Evolutionary conservation across 495 filamentous ascomycete species (phyloP), one percentile per base, ranked within the genome.

Genomic region (Penicillium roqueforti): DNA sequence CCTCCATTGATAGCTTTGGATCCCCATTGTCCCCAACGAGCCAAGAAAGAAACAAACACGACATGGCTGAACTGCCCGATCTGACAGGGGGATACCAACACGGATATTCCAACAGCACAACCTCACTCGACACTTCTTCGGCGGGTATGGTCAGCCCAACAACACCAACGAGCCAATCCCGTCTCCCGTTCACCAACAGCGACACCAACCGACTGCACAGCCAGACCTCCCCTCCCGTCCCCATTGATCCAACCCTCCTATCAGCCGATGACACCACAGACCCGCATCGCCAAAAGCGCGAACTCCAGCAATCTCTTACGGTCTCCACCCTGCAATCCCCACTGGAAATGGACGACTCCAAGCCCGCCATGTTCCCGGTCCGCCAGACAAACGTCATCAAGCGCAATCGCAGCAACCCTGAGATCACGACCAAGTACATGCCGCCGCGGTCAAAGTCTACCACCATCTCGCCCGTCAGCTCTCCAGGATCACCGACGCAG

Each of bases 141-240:
- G 80, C 80, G 25, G 87, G 84, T 47, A 83, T 91, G 7, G 81
- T 88, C 29, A 95, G 89, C 60, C 93, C 93, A 39, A 86, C 88
- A 3, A 81, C 86, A 28, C 79, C 85, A 31, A 77, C 81, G 18
- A 83, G 84, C 54, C 85, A 86, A 47, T 81, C 77, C 29, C 77
- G 83, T 40, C 76, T 87, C 7, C 80, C 82, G 29, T 75, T 78
- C 4, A 72, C 77, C 14, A 75, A 74, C 45, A 74, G 65, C 45
- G 76, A 76, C 55, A 77, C 78, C 51, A 85, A 84, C 60, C 82
- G 92, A 31, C 91, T 89, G 23, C 83, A 93, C 66, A 95, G 91
- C 69, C 91, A 96, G 69, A 97, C 93, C 0, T 93, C 96, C 49
- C 92, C 93, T 23, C 80, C 84, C 25, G 70, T 87, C 47, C 68